Percentiles rank a stretch among this genome's conserved stretches.
These are phyloP conservation scores for Deuterostichococcus epilithicus DNA, from an alignment of 139 green algal species.

Conservation along the genomic window DNA sequence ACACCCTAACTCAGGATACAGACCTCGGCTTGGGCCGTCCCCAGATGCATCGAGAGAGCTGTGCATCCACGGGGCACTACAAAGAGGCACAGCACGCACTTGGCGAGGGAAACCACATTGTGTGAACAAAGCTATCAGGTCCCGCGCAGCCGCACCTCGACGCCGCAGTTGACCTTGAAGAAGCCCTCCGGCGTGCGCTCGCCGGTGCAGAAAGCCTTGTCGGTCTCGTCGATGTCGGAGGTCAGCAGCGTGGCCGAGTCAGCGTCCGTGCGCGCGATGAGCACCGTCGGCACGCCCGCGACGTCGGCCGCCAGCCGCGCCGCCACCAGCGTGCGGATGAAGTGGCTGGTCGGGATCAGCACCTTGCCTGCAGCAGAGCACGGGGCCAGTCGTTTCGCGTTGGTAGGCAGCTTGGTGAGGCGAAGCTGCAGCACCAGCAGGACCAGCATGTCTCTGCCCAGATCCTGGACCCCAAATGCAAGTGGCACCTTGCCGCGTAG, in stretches of 20 bases:
- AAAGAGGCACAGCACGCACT: neutral
- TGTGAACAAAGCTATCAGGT: neutral
- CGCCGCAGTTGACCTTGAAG: slow-evolving; percentile 65
- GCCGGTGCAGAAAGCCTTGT: slow-evolving; percentile 78
- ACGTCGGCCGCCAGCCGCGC: slow-evolving; percentile 79
- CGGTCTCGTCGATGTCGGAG: slow-evolving; percentile 71
- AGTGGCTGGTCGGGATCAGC: slow-evolving; percentile 66
- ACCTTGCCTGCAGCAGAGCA: slow-evolving; percentile 27
- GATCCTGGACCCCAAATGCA: no score
- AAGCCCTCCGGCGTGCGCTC: slow-evolving; percentile 83
- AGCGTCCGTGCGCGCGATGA: slow-evolving; percentile 78
- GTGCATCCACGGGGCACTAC: neutral
- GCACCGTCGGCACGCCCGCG: slow-evolving; percentile 58
- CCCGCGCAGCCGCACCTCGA: slow-evolving; percentile 44
- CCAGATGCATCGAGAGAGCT: no score
- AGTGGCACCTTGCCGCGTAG: no score
- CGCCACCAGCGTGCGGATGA: slow-evolving; percentile 71
- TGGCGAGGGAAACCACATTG: neutral
- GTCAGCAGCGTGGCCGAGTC: slow-evolving; percentile 79
- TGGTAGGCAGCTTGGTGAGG: no score
- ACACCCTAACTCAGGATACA: no score
- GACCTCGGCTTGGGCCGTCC: no score
- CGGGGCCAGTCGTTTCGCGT: no score
- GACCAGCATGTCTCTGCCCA: no score
- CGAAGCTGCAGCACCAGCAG: no score